Conservation (phyloP, 495 filamentous ascomycete genomes). For the Amorphotheca resinae region DNA sequence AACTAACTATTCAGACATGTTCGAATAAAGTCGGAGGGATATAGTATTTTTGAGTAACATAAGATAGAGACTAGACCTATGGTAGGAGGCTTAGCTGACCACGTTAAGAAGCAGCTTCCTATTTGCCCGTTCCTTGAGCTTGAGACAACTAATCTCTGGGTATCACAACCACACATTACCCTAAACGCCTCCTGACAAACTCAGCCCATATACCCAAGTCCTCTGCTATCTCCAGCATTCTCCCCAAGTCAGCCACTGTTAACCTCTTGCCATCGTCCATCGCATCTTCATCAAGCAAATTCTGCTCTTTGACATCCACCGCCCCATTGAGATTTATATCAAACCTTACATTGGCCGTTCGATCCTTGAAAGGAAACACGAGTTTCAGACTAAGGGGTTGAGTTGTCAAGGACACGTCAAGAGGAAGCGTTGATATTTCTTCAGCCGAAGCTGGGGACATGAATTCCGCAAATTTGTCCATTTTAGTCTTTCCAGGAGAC, state of each 20-base stretch:
- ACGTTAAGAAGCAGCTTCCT: too few species aligned
- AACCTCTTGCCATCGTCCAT: slow-evolving; percentile 5
- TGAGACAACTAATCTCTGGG: too few species aligned
- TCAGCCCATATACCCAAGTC: slow-evolving; percentile 49
- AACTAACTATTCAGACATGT: too few species aligned
- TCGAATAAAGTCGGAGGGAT: too few species aligned
- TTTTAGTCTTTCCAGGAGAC: slow-evolving; percentile 15
- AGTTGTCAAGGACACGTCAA: slow-evolving; percentile 37
- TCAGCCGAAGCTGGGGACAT: slow-evolving; percentile 13
- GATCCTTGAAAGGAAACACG: slow-evolving; percentile 33
- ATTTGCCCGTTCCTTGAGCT: too few species aligned
- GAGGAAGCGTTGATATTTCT: not conserved
- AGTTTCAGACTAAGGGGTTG: slow-evolving; percentile 35
- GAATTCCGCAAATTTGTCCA: slow-evolving; percentile 25
- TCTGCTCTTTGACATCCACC: slow-evolving; percentile 32
- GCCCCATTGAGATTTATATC: slow-evolving; percentile 51
- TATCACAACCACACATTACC: too few species aligned
- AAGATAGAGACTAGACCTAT: too few species aligned
- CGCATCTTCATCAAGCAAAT: slow-evolving; percentile 12
- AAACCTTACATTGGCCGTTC: slow-evolving; percentile 36
- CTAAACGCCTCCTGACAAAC: slow-evolving; percentile 25
- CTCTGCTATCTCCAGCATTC: slow-evolving; percentile 27
- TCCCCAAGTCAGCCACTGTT: slow-evolving; percentile 20
- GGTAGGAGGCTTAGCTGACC: too few species aligned
- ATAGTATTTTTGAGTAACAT: too few species aligned